These are phyloP conservation scores for Apostasia shenzhenica DNA, from an alignment of 106 monocot species.

Conservation along the genomic window DNA sequence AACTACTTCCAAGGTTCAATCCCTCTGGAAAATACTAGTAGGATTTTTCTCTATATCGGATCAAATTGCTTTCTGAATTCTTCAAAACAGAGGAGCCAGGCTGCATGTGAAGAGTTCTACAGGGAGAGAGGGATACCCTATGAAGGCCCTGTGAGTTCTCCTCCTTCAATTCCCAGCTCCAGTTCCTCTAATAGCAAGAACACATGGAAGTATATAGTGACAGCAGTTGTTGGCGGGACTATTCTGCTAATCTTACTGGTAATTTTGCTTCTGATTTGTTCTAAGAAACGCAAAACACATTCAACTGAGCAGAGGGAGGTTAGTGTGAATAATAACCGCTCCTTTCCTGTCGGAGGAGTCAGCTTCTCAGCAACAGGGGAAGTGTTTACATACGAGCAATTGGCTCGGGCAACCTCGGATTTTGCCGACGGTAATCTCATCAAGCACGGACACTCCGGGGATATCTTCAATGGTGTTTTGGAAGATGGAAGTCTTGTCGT, in stretches of 20 bases:
- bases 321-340: background rate
- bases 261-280: slow-evolving; percentile 18
- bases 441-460: slow-evolving; percentile 81
- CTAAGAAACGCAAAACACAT: slow-evolving; percentile 13
- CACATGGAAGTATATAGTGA: slow-evolving; percentile 49
- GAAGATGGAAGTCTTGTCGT: slow-evolving; percentile 56
- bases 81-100: slow-evolving; percentile 43
- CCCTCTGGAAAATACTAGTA: background rate
- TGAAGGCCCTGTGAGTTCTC: slow-evolving; percentile 15
- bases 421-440: slow-evolving; percentile 55
- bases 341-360: background rate
- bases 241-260: slow-evolving; percentile 16
- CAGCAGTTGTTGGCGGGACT: slow-evolving; percentile 42
- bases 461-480: slow-evolving; percentile 62
- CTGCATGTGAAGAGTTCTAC: slow-evolving; percentile 61
- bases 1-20: slow-evolving; percentile 64
- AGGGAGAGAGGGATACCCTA: slow-evolving; percentile 22
- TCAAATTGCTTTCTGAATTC: slow-evolving; percentile 53
- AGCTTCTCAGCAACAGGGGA: slow-evolving; percentile 37
- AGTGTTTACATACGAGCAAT: slow-evolving; percentile 49
- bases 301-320: slow-evolving; percentile 4
- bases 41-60: slow-evolving; percentile 23
- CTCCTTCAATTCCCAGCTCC: slow-evolving; percentile 5
- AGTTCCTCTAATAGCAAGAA: slow-evolving; percentile 12
- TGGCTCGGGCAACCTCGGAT: slow-evolving; percentile 49